phyloP scores from a whole-genome alignment of 2,329 filamentous ascomycete genomes.

The Neopestalotiopsis sp. region DNA sequence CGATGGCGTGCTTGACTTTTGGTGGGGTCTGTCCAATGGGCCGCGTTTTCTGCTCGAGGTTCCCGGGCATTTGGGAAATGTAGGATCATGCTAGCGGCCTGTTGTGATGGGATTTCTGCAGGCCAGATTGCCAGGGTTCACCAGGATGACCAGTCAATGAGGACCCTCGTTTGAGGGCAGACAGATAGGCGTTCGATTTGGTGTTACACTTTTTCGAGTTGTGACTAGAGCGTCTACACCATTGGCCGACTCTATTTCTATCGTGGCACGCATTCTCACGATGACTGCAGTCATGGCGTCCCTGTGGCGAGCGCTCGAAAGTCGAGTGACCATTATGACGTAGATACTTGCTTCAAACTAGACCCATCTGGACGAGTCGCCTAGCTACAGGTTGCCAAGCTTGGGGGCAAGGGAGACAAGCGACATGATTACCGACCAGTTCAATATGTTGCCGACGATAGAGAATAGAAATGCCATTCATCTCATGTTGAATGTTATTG shows the following conservation, averaged over 20 bases:
- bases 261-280: no score
- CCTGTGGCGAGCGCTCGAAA: no score
- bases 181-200: neutral
- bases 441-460: neutral
- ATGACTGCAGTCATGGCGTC: no score
- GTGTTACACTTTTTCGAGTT: neutral
- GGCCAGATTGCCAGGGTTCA: neutral
- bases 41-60: neutral
- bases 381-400: no score
- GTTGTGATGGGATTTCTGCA: neutral
- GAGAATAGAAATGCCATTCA: neutral
- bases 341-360: no score
- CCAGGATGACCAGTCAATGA: neutral
- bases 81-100: neutral
- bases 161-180: neutral
- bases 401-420: no score
- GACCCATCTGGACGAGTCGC: no score
- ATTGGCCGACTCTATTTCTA: neutral
- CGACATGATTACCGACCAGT: no score
- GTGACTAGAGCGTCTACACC: neutral
- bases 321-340: no score
- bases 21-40: constrained; percentile 6
- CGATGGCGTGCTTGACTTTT: constrained; percentile 11
- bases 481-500: neutral
- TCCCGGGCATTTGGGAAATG: neutral